Conservation (phyloP, 2,329 filamentous ascomycete genomes). For the Colletotrichum magnum region DNA sequence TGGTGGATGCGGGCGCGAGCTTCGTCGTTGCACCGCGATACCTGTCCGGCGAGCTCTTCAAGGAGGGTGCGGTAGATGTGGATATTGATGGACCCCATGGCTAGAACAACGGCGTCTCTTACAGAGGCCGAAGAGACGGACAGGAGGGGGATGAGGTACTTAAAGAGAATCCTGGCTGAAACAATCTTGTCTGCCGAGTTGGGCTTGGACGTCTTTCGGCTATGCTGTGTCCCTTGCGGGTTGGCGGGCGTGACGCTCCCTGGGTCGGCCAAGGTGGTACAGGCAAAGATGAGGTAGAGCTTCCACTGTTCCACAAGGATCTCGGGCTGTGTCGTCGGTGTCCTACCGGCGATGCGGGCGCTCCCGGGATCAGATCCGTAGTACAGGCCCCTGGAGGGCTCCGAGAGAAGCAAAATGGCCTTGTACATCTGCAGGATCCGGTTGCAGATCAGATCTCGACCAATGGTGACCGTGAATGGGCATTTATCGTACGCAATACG, state of each 20-base stretch:
- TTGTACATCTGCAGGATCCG: slow-evolving; percentile 94
- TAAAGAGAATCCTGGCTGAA: slow-evolving; percentile 90
- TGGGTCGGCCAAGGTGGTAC: slow-evolving; percentile 91
- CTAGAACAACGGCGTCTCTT: slow-evolving; percentile 89
- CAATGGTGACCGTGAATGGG: slow-evolving; percentile 90
- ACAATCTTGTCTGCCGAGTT: slow-evolving; percentile 82
- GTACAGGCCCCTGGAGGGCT: slow-evolving; percentile 76
- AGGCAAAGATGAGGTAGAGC: slow-evolving; percentile 95
- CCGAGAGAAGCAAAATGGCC: slow-evolving; percentile 83
- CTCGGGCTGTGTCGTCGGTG: slow-evolving; percentile 82
- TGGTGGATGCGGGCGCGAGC: slow-evolving; percentile 90
- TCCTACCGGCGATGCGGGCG: slow-evolving; percentile 65
- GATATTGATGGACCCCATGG: slow-evolving; percentile 94
- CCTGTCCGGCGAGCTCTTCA: slow-evolving; percentile 89
- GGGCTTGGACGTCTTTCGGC: slow-evolving; percentile 83
- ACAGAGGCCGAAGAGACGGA: slow-evolving; percentile 85
- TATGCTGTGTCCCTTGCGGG: slow-evolving; percentile 77
- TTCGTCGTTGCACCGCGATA: slow-evolving; percentile 89
- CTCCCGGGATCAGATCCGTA: slow-evolving; percentile 73
- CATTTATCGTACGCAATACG: slow-evolving; percentile 92
- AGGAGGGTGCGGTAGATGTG: slow-evolving; percentile 93
- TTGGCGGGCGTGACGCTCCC: slow-evolving; percentile 74
- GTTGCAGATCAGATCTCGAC: slow-evolving; percentile 92
- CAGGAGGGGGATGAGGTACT: slow-evolving; percentile 89
- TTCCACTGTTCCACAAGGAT: slow-evolving; percentile 98